Percentiles rank a stretch among this genome's conserved stretches.
Evolutionary conservation across 805 yeast species (phyloP).

Genomic region (Candida schatavii): DNA sequence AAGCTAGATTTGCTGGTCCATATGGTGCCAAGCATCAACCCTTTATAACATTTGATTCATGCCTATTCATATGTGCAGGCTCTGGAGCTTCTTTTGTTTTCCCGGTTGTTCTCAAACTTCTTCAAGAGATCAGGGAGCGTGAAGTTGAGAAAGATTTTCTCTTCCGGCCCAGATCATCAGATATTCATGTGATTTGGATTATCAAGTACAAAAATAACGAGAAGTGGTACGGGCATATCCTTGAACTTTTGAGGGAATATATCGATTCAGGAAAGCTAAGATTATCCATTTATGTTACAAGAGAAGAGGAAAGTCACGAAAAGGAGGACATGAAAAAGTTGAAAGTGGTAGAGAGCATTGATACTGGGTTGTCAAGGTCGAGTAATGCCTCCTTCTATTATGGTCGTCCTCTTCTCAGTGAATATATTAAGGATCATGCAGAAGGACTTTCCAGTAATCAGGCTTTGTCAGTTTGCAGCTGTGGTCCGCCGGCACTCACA

Average conservation of each 20-base stretch:
- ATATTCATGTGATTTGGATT: constrained; percentile 33
- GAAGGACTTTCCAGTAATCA: not conserved
- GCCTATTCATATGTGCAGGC: constrained; percentile 40
- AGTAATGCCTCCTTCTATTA: too few species aligned
- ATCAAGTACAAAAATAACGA: constrained; percentile 22
- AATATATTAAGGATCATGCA: not conserved
- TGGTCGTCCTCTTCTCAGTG: not conserved
- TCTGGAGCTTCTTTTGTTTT: constrained; percentile 46
- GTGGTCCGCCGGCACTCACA: constrained; percentile 40
- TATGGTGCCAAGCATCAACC: constrained; percentile 44
- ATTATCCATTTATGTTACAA: constrained; percentile 29
- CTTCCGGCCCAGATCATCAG: constrained; percentile 8
- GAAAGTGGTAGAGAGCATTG: not conserved
- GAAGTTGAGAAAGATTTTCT: constrained; percentile 28
- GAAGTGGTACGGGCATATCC: constrained; percentile 35
- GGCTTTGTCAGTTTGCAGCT: constrained; percentile 11
- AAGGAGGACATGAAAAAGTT: constrained; percentile 19
- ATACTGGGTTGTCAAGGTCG: too few species aligned
- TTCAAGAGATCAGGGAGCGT: constrained; percentile 24
- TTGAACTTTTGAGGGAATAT: constrained; percentile 27
- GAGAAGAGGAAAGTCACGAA: constrained; percentile 13
- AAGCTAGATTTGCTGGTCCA: constrained; percentile 45
- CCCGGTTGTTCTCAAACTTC: constrained; percentile 43
- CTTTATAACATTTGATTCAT: constrained; percentile 39
- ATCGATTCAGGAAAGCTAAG: constrained; percentile 19